Conservation (phyloP, 306 rosid genomes). For the Hippophae gyantsensis region DNA sequence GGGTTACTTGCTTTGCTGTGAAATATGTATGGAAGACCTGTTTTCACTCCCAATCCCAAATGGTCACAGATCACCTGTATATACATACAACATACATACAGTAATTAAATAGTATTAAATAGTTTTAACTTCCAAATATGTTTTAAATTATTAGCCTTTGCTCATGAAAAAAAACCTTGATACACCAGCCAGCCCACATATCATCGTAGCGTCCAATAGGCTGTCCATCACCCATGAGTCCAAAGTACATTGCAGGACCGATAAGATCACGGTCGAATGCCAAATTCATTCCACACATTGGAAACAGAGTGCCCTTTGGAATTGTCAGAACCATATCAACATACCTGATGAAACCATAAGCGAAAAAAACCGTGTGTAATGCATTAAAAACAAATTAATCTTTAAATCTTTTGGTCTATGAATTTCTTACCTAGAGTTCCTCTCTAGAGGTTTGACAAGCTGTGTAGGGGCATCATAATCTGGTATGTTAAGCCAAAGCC, state of each 20-base stretch:
- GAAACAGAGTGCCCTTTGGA: constrained; percentile 53
- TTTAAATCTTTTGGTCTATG: background rate
- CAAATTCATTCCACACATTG: constrained; percentile 94
- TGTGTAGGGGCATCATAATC: constrained; percentile 93
- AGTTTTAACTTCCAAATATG: background rate
- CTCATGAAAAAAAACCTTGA: constrained; percentile 29
- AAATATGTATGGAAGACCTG: constrained; percentile 72
- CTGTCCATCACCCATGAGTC: constrained; percentile 93
- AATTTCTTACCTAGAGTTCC: constrained; percentile 56
- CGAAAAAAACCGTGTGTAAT: background rate
- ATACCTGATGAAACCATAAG: constrained; percentile 21
- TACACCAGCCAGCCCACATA: constrained; percentile 97
- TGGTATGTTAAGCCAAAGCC: constrained; percentile 91
- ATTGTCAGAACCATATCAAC: constrained; percentile 55
- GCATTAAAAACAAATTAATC: background rate
- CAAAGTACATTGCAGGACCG: constrained; percentile 94
- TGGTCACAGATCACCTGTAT: constrained; percentile 63
- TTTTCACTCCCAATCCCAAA: constrained; percentile 80
- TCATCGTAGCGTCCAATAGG: constrained; percentile 87
- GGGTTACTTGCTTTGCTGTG: constrained; percentile 66
- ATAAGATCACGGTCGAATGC: constrained; percentile 83
- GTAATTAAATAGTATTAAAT: background rate
- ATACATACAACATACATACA: background rate
- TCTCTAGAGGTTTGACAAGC: constrained; percentile 80
- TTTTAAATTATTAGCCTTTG: background rate